Evolutionary conservation across 148 eudicot genomes (phyloP), one percentile per base, ranked within the genome.

Genomic region (Camellia sinensis): DNA sequence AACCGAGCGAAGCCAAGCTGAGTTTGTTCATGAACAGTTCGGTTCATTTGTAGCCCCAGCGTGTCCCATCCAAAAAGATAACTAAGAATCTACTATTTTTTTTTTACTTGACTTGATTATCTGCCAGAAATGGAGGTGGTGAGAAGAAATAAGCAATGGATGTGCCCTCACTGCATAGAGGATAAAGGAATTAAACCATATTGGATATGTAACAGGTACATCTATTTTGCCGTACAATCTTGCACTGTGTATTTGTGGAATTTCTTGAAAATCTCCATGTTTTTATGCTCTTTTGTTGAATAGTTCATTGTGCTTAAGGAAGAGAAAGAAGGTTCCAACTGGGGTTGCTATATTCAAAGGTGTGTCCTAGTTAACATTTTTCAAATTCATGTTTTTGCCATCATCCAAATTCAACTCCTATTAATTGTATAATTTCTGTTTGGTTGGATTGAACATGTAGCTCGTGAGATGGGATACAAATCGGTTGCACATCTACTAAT

Each of bases 131-230:
- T 87, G 81, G 89, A 87, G 73, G 89, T 80, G 74, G 89, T 87
- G 74, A 85, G 79, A 81, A 66, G 71, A 54, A 85, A 87, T 67
- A 75, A 83, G 74, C 80, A 85, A 60, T 87, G 89, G 89, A 85
- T 82, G 78, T 87, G 87, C 46, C 89, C 89, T 65, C 89, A 87
- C 67, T 87, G 89, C 75, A 74, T 76, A 6, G 89, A 87, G 69
- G 84, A 82, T 3, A 85, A 83, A 81, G 87, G 86, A 71, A 75
- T 69, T 62, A 83, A 75, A 7, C 87, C 84, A n/a, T 79, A 85
- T 29, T 87, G 89, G 89, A 87, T 87, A 80, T 87, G 89, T 61
- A 87, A 87, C 75, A 87, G 87, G 89, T 87, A 79, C 54, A 41
- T 14, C 4, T 40, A 41, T 64, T 12, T 29, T 29, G 37, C 37